Conservation (phyloP, 73 alveolate species). For the Paramecium pentaurelia region DNA sequence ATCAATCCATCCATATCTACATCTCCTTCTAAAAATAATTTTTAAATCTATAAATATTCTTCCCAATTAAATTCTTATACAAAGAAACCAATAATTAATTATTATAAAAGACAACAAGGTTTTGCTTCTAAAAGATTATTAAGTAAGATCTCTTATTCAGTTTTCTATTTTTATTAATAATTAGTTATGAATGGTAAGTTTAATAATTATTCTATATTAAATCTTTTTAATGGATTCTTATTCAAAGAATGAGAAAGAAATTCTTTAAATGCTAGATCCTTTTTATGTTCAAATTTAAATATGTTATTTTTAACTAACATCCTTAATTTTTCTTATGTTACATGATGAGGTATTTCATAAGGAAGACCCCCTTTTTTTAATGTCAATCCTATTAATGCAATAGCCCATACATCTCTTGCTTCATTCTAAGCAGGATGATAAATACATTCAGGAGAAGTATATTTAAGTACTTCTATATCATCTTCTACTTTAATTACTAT, state of each 20-base stretch:
- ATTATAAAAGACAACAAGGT: neutral
- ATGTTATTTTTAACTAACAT: neutral
- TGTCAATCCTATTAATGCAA: neutral
- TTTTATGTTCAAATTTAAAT: neutral
- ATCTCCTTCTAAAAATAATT: neutral
- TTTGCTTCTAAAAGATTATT: neutral
- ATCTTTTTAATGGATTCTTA: neutral
- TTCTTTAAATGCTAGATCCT: neutral
- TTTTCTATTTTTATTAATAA: neutral
- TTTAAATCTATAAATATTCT: neutral
- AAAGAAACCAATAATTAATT: neutral
- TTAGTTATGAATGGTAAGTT: neutral
- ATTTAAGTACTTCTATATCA: neutral
- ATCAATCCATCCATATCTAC: neutral
- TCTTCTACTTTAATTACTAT: neutral
- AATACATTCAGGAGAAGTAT: neutral
- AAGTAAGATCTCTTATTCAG: neutral
- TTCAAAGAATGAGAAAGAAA: neutral
- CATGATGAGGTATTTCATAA: neutral
- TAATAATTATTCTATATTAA: neutral
- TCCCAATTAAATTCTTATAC: slow-evolving; percentile 11
- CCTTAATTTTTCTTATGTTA: neutral
- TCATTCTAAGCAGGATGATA: neutral
- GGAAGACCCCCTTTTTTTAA: neutral
- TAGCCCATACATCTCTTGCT: neutral